phyloP scores from a whole-genome alignment of 345 rosid genomes.

The Lumnitzera littorea region DNA sequence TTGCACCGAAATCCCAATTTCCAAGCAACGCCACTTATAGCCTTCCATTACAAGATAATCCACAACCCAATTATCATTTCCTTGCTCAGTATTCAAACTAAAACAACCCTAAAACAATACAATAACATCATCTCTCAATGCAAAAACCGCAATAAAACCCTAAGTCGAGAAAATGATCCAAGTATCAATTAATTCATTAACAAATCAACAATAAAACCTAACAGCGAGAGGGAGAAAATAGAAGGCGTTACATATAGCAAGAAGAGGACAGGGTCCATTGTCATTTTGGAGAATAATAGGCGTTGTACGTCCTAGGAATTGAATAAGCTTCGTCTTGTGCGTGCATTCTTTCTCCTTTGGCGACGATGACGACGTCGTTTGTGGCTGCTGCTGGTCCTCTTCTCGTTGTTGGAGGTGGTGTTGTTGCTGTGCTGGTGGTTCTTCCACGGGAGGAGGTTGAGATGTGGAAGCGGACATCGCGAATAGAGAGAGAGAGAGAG shows the following conservation, averaged over 20 bases:
- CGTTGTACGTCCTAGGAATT: conserved; percentile 78
- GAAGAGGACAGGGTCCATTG: conserved; percentile 97
- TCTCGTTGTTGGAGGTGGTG: not conserved
- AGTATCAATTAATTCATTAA: too few species aligned
- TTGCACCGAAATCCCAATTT: too few species aligned
- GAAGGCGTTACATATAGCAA: conserved; percentile 71
- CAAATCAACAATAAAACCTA: conserved; percentile 18
- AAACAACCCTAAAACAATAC: too few species aligned
- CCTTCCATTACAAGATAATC: too few species aligned
- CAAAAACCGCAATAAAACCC: too few species aligned
- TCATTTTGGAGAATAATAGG: conserved; percentile 93
- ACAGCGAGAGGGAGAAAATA: conserved; percentile 6
- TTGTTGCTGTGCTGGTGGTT: not conserved
- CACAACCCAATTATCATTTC: too few species aligned
- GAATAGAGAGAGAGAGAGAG: not conserved
- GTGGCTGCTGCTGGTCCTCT: conserved; percentile 12
- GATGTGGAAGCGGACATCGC: conserved; percentile 11
- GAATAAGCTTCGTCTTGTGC: conserved; percentile 71
- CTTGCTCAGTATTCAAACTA: too few species aligned
- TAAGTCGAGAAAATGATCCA: too few species aligned
- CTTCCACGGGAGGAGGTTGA: conserved; percentile 2
- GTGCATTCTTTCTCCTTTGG: conserved; percentile 38
- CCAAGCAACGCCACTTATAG: too few species aligned
- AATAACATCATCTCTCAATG: too few species aligned
- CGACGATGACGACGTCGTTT: conserved; percentile 10